These are phyloP conservation scores for Zasmidium citrigriseum DNA, from an alignment of 2,329 filamentous ascomycete genomes.

Conservation along the genomic window DNA sequence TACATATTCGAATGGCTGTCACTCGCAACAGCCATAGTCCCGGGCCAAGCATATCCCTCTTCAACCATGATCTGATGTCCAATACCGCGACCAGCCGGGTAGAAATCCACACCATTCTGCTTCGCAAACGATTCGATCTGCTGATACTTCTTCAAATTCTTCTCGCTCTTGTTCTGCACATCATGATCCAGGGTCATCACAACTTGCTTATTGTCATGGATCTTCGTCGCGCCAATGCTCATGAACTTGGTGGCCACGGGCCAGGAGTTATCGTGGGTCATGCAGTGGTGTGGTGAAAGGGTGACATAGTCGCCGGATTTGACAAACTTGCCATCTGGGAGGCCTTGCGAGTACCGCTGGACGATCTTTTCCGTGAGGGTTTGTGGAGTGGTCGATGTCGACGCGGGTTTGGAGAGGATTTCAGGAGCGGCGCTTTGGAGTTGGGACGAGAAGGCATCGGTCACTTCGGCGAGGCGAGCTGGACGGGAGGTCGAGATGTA, in stretches of 20 bases:
- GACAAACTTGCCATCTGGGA: conserved; percentile 74
- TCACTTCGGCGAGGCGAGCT: conserved; percentile 34
- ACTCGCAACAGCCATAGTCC: conserved; percentile 76
- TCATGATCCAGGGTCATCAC: conserved; percentile 88
- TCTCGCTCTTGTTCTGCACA: conserved; percentile 76
- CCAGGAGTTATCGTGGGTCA: conserved; percentile 86
- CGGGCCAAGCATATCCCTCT: conserved; percentile 81
- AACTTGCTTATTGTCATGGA: conserved; percentile 71
- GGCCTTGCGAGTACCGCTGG: conserved; percentile 75
- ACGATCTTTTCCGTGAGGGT: conserved; percentile 93
- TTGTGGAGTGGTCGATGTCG: conserved; percentile 58
- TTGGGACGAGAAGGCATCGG: conserved; percentile 65
- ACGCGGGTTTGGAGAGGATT: conserved; percentile 66
- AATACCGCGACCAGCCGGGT: conserved; percentile 75
- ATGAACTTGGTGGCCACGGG: conserved; percentile 78
- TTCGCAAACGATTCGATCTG: conserved; percentile 81
- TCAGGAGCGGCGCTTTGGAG: conserved; percentile 66
- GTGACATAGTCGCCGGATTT: conserved; percentile 81
- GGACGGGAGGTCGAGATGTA: conserved; percentile 26
- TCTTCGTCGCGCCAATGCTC: conserved; percentile 74
- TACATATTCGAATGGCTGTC: conserved; percentile 83
- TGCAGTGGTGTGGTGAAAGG: conserved; percentile 69
- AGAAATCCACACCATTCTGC: conserved; percentile 76
- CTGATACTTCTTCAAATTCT: conserved; percentile 79
- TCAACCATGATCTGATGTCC: conserved; percentile 93